Evolutionary conservation across 1,284 basidiomycete genomes (phyloP).

Genomic region (Puccinia horiana): DNA sequence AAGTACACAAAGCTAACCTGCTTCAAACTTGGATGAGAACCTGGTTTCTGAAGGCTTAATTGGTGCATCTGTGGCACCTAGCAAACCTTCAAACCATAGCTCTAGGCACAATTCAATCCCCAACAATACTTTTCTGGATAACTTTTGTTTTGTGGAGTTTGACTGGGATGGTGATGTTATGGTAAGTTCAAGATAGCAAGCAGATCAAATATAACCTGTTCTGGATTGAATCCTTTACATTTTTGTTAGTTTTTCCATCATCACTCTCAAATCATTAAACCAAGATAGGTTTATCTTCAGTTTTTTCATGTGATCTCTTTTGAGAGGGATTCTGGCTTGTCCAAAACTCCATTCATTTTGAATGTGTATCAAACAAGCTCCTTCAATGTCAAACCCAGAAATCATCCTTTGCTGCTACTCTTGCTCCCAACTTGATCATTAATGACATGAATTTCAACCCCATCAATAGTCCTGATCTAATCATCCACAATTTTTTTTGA

Average conservation of each 20-base stretch:
- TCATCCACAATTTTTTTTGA: too few species aligned
- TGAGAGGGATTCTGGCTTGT: conserved; percentile 34
- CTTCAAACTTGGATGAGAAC: neutral
- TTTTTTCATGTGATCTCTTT: neutral
- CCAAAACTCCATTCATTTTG: conserved; percentile 14
- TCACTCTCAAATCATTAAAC: neutral
- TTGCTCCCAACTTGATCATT: too few species aligned
- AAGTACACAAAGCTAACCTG: neutral
- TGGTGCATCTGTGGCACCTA: neutral
- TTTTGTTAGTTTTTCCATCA: conserved; percentile 18
- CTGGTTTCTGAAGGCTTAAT: neutral
- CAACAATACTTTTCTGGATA: conserved; percentile 1
- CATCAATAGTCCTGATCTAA: too few species aligned
- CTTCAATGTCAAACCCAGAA: too few species aligned
- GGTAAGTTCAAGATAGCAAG: conserved; percentile 40
- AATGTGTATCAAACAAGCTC: conserved; percentile 49
- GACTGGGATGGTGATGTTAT: conserved; percentile 42
- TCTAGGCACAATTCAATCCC: neutral
- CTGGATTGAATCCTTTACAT: conserved; percentile 43
- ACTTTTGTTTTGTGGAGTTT: conserved; percentile 46
- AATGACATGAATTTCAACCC: too few species aligned
- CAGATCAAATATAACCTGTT: conserved; percentile 21
- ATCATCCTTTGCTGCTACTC: too few species aligned
- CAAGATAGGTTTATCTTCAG: neutral
- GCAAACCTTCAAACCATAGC: neutral